Evolutionary conservation across 208 protist genomes (phyloP).

Genomic region (Angomonas deanei): DNA sequence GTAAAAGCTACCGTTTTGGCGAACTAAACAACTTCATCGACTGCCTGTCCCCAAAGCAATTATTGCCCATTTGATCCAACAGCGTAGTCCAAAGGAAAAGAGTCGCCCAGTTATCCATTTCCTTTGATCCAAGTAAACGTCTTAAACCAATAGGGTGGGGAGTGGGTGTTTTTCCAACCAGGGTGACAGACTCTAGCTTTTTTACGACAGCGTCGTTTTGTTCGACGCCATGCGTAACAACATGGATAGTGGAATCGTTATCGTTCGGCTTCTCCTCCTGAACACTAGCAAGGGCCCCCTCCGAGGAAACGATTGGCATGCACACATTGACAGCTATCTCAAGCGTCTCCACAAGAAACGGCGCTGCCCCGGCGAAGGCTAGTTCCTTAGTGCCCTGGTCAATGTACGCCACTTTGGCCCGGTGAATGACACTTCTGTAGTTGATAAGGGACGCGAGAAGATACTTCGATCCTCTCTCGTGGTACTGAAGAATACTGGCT

Average conservation of each 20-base stretch:
- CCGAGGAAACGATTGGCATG: too few relatives aligned
- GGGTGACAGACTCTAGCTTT: conserved; percentile 41
- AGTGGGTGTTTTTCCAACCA: conserved; percentile 80
- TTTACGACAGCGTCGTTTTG: conserved; percentile 26
- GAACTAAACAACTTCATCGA: conserved; percentile 72
- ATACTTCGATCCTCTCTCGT: conserved; percentile 36
- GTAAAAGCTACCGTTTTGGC: conserved; percentile 4
- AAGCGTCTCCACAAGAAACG: background rate
- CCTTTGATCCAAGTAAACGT: conserved; percentile 48
- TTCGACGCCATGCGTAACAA: conserved; percentile 14
- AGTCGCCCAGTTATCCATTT: conserved; percentile 70
- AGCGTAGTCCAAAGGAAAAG: conserved; percentile 74
- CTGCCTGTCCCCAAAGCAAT: conserved; percentile 45
- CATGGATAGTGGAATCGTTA: too few relatives aligned
- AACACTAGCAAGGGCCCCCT: too few relatives aligned
- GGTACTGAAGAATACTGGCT: conserved; percentile 68
- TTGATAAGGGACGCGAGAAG: conserved; percentile 51
- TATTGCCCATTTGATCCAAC: conserved; percentile 36
- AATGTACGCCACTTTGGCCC: conserved; percentile 33
- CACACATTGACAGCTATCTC: conserved; percentile 14
- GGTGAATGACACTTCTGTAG: conserved; percentile 38
- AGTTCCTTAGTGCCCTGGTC: background rate
- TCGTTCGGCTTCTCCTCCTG: too few relatives aligned
- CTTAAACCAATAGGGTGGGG: conserved; percentile 74
- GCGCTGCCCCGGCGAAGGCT: background rate